Conservation (phyloP, 805 yeast species). For the Suhomyces canberraensis region DNA sequence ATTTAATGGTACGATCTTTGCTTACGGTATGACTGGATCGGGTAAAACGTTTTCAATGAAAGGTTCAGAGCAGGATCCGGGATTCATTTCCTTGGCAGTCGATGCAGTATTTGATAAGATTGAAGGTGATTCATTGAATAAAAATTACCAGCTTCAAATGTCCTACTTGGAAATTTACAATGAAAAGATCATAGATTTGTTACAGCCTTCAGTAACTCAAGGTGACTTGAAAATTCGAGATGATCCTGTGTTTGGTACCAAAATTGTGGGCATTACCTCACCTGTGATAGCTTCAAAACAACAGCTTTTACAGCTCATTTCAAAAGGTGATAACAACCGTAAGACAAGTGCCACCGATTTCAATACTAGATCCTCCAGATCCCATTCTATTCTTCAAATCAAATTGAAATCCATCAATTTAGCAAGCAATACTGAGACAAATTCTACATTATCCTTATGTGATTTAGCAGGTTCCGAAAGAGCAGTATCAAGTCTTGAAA, state of each 20-base stretch:
- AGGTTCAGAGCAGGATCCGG: constrained; percentile 61
- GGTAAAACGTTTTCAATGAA: constrained; percentile 90
- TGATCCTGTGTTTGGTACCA: constrained; percentile 66
- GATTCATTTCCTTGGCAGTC: constrained; percentile 69
- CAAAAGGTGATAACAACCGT: constrained; percentile 69
- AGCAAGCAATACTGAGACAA: constrained; percentile 35
- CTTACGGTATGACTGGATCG: constrained; percentile 93
- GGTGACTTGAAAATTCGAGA: constrained; percentile 74
- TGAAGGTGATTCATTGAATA: constrained; percentile 21
- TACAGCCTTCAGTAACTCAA: constrained; percentile 32
- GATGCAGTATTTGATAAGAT: constrained; percentile 53
- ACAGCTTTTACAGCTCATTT: constrained; percentile 59
- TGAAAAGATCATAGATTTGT: constrained; percentile 78
- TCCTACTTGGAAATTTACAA: constrained; percentile 86
- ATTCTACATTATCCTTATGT: constrained; percentile 75
- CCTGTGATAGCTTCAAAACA: constrained; percentile 52
- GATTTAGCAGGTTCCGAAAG: constrained; percentile 97
- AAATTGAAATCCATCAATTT: constrained; percentile 47
- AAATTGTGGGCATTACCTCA: constrained; percentile 70
- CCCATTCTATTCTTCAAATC: constrained; percentile 85
- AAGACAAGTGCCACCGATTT: constrained; percentile 87
- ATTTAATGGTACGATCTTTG: constrained; percentile 84
- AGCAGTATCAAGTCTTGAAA: constrained; percentile 62
- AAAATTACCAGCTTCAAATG: constrained; percentile 48
- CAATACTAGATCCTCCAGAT: constrained; percentile 82